These are phyloP conservation scores for Warburgia ugandensis DNA, from an alignment of 164 flowering plant genomes.

Conservation along the genomic window DNA sequence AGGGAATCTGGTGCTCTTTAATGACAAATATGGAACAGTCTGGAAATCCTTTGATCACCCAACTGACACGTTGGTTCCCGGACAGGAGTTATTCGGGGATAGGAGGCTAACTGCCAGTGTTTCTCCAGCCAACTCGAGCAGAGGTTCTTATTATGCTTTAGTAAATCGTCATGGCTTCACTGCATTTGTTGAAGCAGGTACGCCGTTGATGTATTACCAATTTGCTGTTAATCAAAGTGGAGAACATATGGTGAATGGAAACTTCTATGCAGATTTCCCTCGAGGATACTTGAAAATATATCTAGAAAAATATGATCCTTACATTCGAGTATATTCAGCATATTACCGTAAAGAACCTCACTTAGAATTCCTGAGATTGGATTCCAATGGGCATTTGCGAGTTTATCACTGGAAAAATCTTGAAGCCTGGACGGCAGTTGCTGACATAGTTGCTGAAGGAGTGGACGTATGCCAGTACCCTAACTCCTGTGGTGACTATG, in stretches of 20 bases:
- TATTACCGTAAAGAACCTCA: constrained; percentile 9
- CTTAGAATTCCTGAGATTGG: constrained; percentile 23
- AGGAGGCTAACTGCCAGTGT: constrained; percentile 17
- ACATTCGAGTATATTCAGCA: too few species aligned
- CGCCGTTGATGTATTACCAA: constrained; percentile 3
- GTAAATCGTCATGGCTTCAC: not conserved
- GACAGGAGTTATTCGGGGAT: constrained; percentile 15
- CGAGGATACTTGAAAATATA: too few species aligned
- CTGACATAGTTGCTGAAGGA: not conserved
- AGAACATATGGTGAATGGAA: too few species aligned
- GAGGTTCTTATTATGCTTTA: constrained; percentile 8
- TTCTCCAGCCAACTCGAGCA: constrained; percentile 14
- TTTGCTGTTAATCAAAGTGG: not conserved
- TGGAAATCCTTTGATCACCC: constrained; percentile 33
- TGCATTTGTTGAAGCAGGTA: constrained; percentile 1
- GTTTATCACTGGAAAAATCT: constrained; percentile 18
- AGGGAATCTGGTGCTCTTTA: constrained; percentile 19
- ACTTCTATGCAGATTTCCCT: too few species aligned
- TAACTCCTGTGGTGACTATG: not conserved
- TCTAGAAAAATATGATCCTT: too few species aligned
- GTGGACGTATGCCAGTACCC: not conserved
- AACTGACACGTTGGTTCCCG: constrained; percentile 15
- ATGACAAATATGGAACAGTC: not conserved
- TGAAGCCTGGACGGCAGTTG: constrained; percentile 12
- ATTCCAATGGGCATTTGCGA: constrained; percentile 27